Conservation (phyloP, 148 eudicot species). For the Silene conica region DNA sequence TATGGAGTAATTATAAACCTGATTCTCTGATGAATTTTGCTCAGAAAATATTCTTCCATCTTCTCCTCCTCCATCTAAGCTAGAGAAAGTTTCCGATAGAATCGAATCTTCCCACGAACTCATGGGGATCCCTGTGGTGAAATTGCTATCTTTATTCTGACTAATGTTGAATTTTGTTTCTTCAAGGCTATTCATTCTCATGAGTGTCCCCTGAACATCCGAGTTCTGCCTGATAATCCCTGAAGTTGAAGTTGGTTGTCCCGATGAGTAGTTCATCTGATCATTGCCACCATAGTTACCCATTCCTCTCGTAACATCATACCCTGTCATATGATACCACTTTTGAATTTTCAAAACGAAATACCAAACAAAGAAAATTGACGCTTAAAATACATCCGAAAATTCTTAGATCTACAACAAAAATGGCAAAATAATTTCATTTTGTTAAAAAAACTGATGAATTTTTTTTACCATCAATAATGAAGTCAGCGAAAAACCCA, state of each 20-base stretch:
- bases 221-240: conserved; percentile 37
- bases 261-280: conserved; percentile 43
- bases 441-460: background rate
- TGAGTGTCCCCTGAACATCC: conserved; percentile 37
- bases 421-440: background rate
- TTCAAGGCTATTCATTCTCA: conserved; percentile 31
- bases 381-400: too few species aligned
- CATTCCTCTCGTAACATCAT: conserved; percentile 42
- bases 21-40: conserved; percentile 44
- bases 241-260: conserved; percentile 36
- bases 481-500: conserved; percentile 52
- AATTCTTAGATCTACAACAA: conserved; percentile 16
- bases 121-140: conserved; percentile 33
- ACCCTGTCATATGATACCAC: conserved; percentile 41
- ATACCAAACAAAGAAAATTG: background rate
- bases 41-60: conserved; percentile 34
- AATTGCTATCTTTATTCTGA: conserved; percentile 25
- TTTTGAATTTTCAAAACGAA: conserved; percentile 4
- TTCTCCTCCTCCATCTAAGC: conserved; percentile 40
- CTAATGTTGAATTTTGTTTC: conserved; percentile 30
- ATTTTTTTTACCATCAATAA: conserved; percentile 48
- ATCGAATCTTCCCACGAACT: conserved; percentile 75
- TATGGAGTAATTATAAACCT: conserved; percentile 32
- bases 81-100: conserved; percentile 48
- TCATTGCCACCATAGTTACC: conserved; percentile 43